Evolutionary conservation across 257 asterid genomes (phyloP), one percentile per base, ranked within the genome.

Genomic region (Jacaranda copaia): DNA sequence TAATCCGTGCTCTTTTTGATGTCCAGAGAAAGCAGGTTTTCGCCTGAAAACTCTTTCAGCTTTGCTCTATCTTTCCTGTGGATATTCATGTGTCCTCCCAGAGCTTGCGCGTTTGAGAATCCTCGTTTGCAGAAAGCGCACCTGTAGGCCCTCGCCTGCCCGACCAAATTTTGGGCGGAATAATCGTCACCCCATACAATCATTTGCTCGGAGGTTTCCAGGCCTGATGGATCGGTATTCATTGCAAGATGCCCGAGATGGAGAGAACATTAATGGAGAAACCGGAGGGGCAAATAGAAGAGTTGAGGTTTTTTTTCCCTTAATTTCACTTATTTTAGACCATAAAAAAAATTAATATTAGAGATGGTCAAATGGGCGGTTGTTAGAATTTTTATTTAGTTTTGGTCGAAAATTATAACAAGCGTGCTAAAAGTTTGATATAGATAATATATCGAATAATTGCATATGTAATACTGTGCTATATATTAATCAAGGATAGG

Each of bases 41-140:
- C 84, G n/a, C 72, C 43, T 10, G 84, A 78, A 49, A 83, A 72
- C 38, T 89, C 89, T 46, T 48, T 74, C 39, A 90, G 94, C 72
- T 83, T 89, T 0, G 94, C 96, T 67, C 96, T 82, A 64, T 90
- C 97, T 80, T 79, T 92, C 53, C 97, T 68, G 77, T 92, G 97
- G 9, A 90, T 86, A 69, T 90, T 92, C 97, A 90, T 90, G 71
- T 92, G 97, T 38, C 97, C 97, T 10, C 97, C 96, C 25, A 92
- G 79, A 3, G 97, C 97, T 66, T 90, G 96, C 1, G 97, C 96
- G 81, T 90, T 92, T 4, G 94, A 86, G 49, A 92, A 92, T 0
- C 90, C 90, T 35, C 93, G 81, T 69, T 82, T 83, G 74, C 97
- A 92, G 75, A 92, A 92, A 4, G 81, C 78, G 82, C 97, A 92